These are phyloP conservation scores for Ligustrum vulgare DNA, from an alignment of 257 asterid species.

Conservation along the genomic window DNA sequence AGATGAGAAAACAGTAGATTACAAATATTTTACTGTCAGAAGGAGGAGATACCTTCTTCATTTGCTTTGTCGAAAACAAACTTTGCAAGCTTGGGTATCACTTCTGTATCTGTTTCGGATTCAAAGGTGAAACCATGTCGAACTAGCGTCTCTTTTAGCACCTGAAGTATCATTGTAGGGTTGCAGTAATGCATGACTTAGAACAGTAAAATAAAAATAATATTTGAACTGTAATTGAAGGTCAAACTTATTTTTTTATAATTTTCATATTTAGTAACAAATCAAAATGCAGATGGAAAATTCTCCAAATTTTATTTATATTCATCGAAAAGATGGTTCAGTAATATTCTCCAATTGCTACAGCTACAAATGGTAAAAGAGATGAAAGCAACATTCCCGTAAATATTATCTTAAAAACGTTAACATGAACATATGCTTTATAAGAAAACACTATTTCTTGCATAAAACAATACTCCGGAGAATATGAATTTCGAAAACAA, in stretches of 20 bases:
- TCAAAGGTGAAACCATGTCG: constrained; percentile 93
- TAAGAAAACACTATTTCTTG: constrained; percentile 6
- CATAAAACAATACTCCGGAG: background rate
- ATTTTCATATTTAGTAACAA: background rate
- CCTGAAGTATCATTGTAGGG: constrained; percentile 47
- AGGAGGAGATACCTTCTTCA: constrained; percentile 68
- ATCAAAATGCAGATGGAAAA: background rate
- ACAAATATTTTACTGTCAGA: background rate
- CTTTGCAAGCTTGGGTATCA: constrained; percentile 99
- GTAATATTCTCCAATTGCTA: background rate
- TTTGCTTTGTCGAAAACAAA: constrained; percentile 83
- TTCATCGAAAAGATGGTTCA: background rate
- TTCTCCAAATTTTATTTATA: no score
- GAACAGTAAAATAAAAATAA: constrained; percentile 2
- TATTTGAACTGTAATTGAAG: background rate
- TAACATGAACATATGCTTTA: background rate
- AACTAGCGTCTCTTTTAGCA: constrained; percentile 79
- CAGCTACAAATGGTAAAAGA: background rate
- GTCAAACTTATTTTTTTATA: background rate
- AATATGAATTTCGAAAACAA: background rate
- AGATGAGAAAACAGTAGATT: background rate
- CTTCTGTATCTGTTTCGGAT: constrained; percentile 98
- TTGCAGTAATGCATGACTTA: constrained; percentile 4
- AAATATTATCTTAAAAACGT: background rate
- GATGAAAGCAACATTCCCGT: background rate